Conservation (phyloP, 75 land plant genomes). For the Azolla pinnata region DNA sequence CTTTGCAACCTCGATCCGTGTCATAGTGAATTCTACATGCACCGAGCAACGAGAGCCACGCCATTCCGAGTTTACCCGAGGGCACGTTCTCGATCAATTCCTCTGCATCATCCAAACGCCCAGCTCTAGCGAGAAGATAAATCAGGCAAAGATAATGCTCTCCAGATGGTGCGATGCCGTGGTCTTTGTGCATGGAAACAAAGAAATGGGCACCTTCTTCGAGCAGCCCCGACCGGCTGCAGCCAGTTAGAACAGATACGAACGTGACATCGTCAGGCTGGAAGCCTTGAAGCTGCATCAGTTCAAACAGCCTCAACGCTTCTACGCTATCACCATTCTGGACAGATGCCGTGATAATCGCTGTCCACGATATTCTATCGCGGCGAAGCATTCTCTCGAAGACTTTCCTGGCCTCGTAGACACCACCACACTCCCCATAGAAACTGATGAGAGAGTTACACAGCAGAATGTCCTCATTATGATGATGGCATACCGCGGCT, state of each 20-base stretch:
- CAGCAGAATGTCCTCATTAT: neutral
- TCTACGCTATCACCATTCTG: slow-evolving; percentile 6
- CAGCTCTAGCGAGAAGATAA: slow-evolving; percentile 35
- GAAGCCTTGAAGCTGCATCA: slow-evolving; percentile 7
- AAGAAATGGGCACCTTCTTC: slow-evolving; percentile 23
- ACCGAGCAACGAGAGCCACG: slow-evolving; percentile 10
- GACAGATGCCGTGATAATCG: slow-evolving; percentile 12
- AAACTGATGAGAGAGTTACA: slow-evolving; percentile 7
- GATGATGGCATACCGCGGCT: neutral
- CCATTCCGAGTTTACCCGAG: neutral
- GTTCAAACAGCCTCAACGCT: slow-evolving; percentile 8
- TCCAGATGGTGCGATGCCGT: slow-evolving; percentile 17
- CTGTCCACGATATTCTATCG: slow-evolving; percentile 11
- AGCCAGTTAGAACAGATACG: slow-evolving; percentile 13
- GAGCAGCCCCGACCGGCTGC: slow-evolving; percentile 25
- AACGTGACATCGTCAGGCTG: slow-evolving; percentile 8
- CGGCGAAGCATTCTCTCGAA: slow-evolving; percentile 10
- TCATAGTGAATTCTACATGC: slow-evolving; percentile 17
- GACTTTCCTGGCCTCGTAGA: slow-evolving; percentile 1
- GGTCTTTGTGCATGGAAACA: slow-evolving; percentile 11
- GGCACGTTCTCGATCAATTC: slow-evolving; percentile 15
- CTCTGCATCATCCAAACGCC: slow-evolving; percentile 25
- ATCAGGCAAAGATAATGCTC: slow-evolving; percentile 43
- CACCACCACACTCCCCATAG: slow-evolving; percentile 15
- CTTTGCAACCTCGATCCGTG: neutral